Evolutionary conservation across 176 grass and related monocot genomes (phyloP).

Genomic region (Avena insularis): DNA sequence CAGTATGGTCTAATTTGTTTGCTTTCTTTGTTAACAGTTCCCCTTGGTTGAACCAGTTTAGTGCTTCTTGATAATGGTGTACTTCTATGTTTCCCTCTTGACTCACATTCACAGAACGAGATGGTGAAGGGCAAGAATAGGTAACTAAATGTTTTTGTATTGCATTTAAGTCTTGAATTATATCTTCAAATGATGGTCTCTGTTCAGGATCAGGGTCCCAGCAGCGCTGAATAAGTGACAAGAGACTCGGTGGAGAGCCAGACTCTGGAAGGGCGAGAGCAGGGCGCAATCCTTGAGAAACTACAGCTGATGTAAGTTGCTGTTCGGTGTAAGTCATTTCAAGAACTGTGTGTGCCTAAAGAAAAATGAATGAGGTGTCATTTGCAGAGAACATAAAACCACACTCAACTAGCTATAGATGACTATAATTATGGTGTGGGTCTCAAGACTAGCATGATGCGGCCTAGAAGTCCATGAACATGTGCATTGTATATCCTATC

Average conservation of each 20-base stretch:
- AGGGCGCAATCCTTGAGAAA: constrained; percentile 82
- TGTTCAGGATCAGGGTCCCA: constrained; percentile 79
- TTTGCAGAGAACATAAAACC: constrained; percentile 14
- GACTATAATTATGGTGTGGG: not conserved
- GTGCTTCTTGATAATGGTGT: constrained; percentile 66
- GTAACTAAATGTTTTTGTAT: constrained; percentile 52
- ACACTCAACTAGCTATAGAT: constrained; percentile 9
- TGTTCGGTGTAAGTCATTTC: constrained; percentile 99
- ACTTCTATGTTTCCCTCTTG: constrained; percentile 47
- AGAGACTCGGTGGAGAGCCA: constrained; percentile 67
- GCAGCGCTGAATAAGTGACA: constrained; percentile 75
- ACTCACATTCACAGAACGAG: constrained; percentile 37
- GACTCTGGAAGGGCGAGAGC: constrained; percentile 64
- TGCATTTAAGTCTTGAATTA: constrained; percentile 57
- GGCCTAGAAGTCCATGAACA: not conserved
- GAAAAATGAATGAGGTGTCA: constrained; percentile 40
- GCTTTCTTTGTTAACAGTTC: constrained; percentile 62
- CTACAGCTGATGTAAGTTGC: constrained; percentile 82
- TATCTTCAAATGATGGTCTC: constrained; percentile 83
- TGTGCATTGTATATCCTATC: constrained; percentile 11
- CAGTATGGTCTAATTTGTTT: constrained; percentile 39
- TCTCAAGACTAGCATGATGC: not conserved
- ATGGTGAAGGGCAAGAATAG: constrained; percentile 40
- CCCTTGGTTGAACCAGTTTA: constrained; percentile 83
- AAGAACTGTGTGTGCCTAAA: constrained; percentile 93